phyloP scores from a whole-genome alignment of 2,329 filamentous ascomycete genomes.

The Hypoxylon sp. region DNA sequence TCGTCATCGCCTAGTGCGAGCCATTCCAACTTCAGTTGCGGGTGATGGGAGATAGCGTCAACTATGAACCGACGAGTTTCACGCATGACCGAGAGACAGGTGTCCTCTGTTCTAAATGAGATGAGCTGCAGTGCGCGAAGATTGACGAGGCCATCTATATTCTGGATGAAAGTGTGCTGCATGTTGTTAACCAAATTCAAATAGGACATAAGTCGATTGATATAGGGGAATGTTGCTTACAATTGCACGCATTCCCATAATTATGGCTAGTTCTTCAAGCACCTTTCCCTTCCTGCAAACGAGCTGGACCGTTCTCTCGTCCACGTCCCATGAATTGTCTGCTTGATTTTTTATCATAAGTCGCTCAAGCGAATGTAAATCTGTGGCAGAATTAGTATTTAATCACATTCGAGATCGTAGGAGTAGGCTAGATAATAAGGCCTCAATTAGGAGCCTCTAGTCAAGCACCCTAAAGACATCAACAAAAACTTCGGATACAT shows the following conservation, averaged over 20 bases:
- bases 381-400: slow-evolving; percentile 19
- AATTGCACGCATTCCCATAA: slow-evolving; percentile 67
- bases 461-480: neutral
- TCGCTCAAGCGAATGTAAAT: slow-evolving; percentile 67
- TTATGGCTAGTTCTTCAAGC: slow-evolving; percentile 70
- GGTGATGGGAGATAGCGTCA: slow-evolving; percentile 70
- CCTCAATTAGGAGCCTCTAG: neutral
- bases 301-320: slow-evolving; percentile 68
- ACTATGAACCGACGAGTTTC: slow-evolving; percentile 72
- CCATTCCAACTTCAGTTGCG: slow-evolving; percentile 70
- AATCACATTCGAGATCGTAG: neutral
- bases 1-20: slow-evolving; percentile 68
- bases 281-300: slow-evolving; percentile 65
- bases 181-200: slow-evolving; percentile 35
- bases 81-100: slow-evolving; percentile 68
- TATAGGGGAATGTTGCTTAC: slow-evolving; percentile 58
- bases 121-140: slow-evolving; percentile 71
- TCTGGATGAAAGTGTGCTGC: slow-evolving; percentile 71
- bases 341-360: slow-evolving; percentile 73
- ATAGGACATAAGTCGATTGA: neutral
- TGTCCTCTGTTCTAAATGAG: slow-evolving; percentile 68
- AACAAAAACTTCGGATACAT: slow-evolving; percentile 9
- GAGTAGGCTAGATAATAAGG: neutral
- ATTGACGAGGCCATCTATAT: slow-evolving; percentile 62
- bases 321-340: slow-evolving; percentile 69